phyloP scores from a whole-genome alignment of 1,284 basidiomycete genomes.

The Tausonia pullulans region DNA sequence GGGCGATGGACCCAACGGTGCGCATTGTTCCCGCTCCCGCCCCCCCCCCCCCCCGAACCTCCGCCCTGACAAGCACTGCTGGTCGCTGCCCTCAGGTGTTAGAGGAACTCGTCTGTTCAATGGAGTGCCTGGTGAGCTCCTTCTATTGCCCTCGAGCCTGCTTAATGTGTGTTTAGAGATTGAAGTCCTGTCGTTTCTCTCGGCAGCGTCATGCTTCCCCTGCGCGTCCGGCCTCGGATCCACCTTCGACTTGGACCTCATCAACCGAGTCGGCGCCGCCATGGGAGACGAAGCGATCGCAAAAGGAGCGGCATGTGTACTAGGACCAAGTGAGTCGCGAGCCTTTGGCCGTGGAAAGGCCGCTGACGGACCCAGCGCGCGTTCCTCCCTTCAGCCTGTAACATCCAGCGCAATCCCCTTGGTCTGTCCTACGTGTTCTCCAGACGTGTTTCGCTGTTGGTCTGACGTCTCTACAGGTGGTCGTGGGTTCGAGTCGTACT shows the following conservation, averaged over 20 bases:
- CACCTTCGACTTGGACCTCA: conserved; percentile 58
- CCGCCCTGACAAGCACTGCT: too few relatives aligned
- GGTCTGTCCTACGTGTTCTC: conserved; percentile 22
- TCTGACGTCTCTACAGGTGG: conserved; percentile 35
- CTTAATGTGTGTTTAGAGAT: too few relatives aligned
- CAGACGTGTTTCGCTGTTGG: too few relatives aligned
- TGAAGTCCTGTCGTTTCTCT: background rate
- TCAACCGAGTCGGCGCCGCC: conserved; percentile 47
- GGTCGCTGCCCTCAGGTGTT: background rate
- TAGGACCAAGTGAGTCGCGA: background rate
- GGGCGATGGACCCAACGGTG: conserved; percentile 17
- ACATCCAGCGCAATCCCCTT: conserved; percentile 63
- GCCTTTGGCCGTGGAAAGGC: background rate
- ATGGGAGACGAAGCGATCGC: conserved; percentile 61
- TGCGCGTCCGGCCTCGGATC: conserved; percentile 58
- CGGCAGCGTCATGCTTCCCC: conserved; percentile 24
- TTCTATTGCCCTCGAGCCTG: too few relatives aligned
- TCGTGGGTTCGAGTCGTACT: conserved; percentile 56
- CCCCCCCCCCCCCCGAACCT: too few relatives aligned
- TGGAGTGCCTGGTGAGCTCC: conserved; percentile 9
- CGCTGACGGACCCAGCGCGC: conserved; percentile 32
- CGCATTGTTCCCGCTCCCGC: too few relatives aligned
- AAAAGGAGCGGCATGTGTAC: conserved; percentile 32
- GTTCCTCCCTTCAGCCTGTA: conserved; percentile 63
- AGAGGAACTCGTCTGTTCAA: conserved; percentile 16